These are phyloP conservation scores for Talaromyces thailandensis DNA, from an alignment of 495 filamentous ascomycete species.

Conservation along the genomic window DNA sequence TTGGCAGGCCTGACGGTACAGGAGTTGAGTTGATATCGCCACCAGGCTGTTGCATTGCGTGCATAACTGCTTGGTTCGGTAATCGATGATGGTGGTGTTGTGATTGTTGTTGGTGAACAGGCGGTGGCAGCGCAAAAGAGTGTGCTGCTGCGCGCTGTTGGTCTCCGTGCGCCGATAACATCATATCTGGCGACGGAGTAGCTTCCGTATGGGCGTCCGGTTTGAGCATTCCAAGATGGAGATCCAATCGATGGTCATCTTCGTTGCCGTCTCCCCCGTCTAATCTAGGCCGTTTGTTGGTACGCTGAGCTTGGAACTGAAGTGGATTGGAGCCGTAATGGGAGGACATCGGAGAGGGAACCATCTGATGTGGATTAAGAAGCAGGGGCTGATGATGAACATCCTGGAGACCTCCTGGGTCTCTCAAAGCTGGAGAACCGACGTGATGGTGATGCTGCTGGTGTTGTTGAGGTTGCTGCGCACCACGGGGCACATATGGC, in stretches of 20 bases:
- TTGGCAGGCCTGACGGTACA: constrained; percentile 41
- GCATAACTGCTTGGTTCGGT: constrained; percentile 50
- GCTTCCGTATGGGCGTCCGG: constrained; percentile 16
- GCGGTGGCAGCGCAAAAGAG: constrained; percentile 20
- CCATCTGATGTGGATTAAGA: constrained; percentile 23
- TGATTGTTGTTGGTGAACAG: constrained; percentile 13
- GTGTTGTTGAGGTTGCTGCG: constrained; percentile 18
- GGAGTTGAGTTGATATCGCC: constrained; percentile 18
- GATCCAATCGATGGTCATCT: constrained; percentile 13
- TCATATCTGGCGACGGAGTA: constrained; percentile 21
- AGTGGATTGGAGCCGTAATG: constrained; percentile 23
- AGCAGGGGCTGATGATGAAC: constrained; percentile 18
- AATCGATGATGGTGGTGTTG: constrained; percentile 69
- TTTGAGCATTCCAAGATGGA: constrained; percentile 21
- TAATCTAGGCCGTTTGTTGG: constrained; percentile 24
- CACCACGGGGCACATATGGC: constrained; percentile 19
- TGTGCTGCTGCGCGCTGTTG: constrained; percentile 21
- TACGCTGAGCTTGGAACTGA: constrained; percentile 21
- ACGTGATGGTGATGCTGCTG: constrained; percentile 14
- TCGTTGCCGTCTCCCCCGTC: constrained; percentile 15
- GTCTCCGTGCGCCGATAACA: constrained; percentile 23
- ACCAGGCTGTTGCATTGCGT: constrained; percentile 15
- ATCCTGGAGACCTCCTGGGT: constrained; percentile 18
- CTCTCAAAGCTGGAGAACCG: constrained; percentile 20
- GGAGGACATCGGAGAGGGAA: constrained; percentile 21